Percentiles rank a stretch among this genome's conserved stretches.
phyloP scores from a whole-genome alignment of 1,139 yeast species.

The Blastobotrys petasosporus region DNA sequence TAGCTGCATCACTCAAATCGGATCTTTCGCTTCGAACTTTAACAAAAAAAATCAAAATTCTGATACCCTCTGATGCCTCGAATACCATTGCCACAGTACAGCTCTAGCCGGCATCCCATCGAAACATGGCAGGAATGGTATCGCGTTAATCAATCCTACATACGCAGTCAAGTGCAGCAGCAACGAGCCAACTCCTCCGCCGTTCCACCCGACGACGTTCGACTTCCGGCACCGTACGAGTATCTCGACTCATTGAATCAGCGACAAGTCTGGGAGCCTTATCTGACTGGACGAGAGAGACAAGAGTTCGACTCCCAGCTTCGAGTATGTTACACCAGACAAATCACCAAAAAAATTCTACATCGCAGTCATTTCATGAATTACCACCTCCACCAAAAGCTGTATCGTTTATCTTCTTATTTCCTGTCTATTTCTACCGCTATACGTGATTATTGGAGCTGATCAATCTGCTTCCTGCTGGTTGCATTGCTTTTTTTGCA shows the following conservation, averaged over 20 bases:
- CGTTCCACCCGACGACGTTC: conserved; percentile 16
- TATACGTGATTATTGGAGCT: too few species aligned
- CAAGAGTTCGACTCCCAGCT: conserved; percentile 30
- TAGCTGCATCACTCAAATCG: too few species aligned
- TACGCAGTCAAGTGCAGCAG: conserved; percentile 14
- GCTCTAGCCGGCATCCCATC: conserved; percentile 29
- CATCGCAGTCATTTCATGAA: too few species aligned
- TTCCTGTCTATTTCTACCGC: too few species aligned
- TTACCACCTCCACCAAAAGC: too few species aligned
- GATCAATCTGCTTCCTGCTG: too few species aligned
- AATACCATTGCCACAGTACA: conserved; percentile 21
- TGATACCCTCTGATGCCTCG: conserved; percentile 5
- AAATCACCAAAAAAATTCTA: not conserved
- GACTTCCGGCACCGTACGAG: conserved; percentile 29
- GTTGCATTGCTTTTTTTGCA: too few species aligned
- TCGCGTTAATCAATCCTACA: conserved; percentile 20
- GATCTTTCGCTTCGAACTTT: too few species aligned
- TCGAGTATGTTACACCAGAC: conserved; percentile 20
- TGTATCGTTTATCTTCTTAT: too few species aligned
- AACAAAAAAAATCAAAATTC: too few species aligned
- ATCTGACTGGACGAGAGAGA: conserved; percentile 30
- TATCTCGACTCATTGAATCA: conserved; percentile 32
- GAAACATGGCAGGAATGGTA: conserved; percentile 35
- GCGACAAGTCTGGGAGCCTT: conserved; percentile 32
- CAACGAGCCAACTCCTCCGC: conserved; percentile 3